Evolutionary conservation across 441 rosid genomes (phyloP), one percentile per base, ranked within the genome.

Genomic region (Rhodomyrtus psidioides): DNA sequence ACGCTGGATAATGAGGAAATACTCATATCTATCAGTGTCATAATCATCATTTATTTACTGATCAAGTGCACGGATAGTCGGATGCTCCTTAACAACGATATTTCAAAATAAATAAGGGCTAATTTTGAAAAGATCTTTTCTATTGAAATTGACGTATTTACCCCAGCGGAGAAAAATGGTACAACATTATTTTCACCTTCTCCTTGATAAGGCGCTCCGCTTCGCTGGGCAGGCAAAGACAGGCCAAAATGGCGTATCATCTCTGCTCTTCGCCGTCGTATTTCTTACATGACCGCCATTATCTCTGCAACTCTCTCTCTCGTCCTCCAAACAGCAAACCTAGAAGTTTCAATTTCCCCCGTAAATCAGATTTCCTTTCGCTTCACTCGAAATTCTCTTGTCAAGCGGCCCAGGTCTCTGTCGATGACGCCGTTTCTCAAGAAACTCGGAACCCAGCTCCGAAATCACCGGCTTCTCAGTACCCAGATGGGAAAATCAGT

Each of bases 211-310:
- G 90, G 87, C 86, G 56, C 24, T n/a, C 28, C 12, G 55, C 49
- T 0, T 56, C 58, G 24, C 79, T 7, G 39, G 26, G 19, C 44
- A 44, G 34, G 34, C 1, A n/a, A 81, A 34, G 46, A 55, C 39
- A 24, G 54, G 53, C 27, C 59, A n/a, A 28, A 82, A 96, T 96
- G 99, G 93, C 98, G 28, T 93, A 83, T 86, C 88, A 86, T 86
- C 87, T 94, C 88, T 88, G 92, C 88, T 89, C 91, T 44, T 92
- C 96, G 51, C 89, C 97, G 2, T 92, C 94, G 9, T 90, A 93
- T 84, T 89, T 92, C 86, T 89, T 91, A 79, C 91, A 85, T 5
- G 92, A 91, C 49, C 90, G 86, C 81, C 90, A 87, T 12, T n/a
- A 6, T 82, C 90, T 91, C 90, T 89, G 88, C 85, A 90, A 88